Evolutionary conservation across 1,284 basidiomycete species (phyloP).

Genomic region (Wolfiporia cocos): DNA sequence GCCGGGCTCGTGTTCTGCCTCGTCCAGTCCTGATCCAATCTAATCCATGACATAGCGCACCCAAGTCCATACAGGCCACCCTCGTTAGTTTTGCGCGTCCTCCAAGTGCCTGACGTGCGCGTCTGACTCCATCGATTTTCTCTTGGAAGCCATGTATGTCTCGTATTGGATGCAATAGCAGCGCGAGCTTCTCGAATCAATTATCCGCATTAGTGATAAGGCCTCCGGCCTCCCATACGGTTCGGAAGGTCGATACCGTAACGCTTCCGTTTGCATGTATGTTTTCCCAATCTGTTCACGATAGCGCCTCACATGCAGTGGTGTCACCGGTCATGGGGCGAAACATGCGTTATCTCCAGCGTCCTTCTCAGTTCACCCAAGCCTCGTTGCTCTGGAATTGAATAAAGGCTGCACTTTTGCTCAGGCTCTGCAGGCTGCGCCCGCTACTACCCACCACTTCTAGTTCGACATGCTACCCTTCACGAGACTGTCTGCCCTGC

Average conservation of each 20-base stretch:
- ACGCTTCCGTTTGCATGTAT: conserved; percentile 6
- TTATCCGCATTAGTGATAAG: conserved; percentile 5
- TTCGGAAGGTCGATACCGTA: conserved; percentile 12
- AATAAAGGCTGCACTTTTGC: conserved; percentile 2
- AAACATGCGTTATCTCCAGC: conserved; percentile 11
- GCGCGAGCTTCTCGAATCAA: conserved; percentile 1
- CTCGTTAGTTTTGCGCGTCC: background rate
- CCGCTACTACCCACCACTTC: background rate
- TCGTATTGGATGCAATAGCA: conserved; percentile 4
- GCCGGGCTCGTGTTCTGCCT: conserved; percentile 5
- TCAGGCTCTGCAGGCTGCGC: background rate
- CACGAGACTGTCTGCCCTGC: conserved; percentile 9
- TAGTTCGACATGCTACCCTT: conserved; percentile 16
- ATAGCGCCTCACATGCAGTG: background rate
- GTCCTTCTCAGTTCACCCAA: background rate
- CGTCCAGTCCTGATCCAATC: no score
- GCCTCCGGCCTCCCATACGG: conserved; percentile 4
- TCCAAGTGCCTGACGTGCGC: background rate
- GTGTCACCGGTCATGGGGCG: conserved; percentile 13
- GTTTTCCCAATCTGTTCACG: conserved; percentile 4
- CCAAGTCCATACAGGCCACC: background rate
- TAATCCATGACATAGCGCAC: background rate
- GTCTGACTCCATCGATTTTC: conserved; percentile 4
- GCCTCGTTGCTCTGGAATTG: conserved; percentile 4
- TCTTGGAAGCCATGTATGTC: conserved; percentile 1